A percentile compares a stretch with the other conserved stretches of the same genome.
Evolutionary conservation across 2,329 filamentous ascomycete species (phyloP).

Genomic region (Botrytis deweyae): DNA sequence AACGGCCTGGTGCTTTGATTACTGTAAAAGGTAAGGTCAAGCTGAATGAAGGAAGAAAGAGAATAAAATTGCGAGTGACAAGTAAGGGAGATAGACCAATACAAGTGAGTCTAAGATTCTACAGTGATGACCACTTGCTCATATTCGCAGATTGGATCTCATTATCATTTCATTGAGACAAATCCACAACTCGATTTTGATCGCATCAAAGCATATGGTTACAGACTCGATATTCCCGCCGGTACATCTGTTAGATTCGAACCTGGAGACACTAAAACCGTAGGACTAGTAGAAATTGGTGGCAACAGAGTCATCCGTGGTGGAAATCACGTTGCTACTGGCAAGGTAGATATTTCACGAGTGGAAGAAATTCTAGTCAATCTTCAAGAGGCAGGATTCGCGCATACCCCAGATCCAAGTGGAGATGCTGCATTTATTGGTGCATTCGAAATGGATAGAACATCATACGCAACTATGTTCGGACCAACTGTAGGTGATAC

Average conservation of each 20-base stretch:
- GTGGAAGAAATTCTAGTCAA: constrained; percentile 64
- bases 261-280: constrained; percentile 87
- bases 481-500: constrained; percentile 86
- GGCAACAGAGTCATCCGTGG: constrained; percentile 78
- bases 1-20: constrained; percentile 75
- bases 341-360: constrained; percentile 63
- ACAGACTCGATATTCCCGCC: constrained; percentile 82
- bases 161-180: constrained; percentile 96
- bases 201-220: constrained; percentile 77
- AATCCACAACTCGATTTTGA: constrained; percentile 91
- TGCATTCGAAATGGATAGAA: constrained; percentile 69
- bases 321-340: constrained; percentile 77
- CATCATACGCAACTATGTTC: constrained; percentile 84
- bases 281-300: constrained; percentile 84
- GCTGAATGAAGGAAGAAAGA: constrained; percentile 71
- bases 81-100: constrained; percentile 88
- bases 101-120: constrained; percentile 56
- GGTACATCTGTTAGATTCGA: constrained; percentile 93
- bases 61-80: constrained; percentile 73
- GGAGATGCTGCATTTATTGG: constrained; percentile 54
- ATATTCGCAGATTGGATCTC: constrained; percentile 66
- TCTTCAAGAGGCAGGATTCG: constrained; percentile 72
- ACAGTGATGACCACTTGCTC: constrained; percentile 10
- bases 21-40: constrained; percentile 65
- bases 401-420: constrained; percentile 68